Evolutionary conservation across 2,329 filamentous ascomycete species (phyloP), one percentile per base, ranked within the genome.

Genomic region (Penicillium digitatum): DNA sequence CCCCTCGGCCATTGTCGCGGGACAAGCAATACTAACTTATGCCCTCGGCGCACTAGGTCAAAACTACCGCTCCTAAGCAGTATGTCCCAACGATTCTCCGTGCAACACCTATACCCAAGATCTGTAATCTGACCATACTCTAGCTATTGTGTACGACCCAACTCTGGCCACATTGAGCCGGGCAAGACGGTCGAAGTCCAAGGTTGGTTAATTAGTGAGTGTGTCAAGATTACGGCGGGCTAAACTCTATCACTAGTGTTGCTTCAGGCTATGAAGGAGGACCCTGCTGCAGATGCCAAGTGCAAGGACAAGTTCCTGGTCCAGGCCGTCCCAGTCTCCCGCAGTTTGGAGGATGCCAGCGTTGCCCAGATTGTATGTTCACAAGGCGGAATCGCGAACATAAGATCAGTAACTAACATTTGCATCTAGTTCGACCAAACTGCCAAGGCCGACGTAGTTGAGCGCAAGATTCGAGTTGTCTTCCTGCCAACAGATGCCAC

Each of bases 51-150:
- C 55, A 39, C 32, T 66, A 96, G 91, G 94, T 99, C 76, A 99
- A 99, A 86, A 99, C 94, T 46, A 99, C 94, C 60, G 94, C 94
- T 47, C 94, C 94, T 32, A 97, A 97, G 79, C 94, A 97, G 93
- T 99, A 89, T 71, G 88, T 76, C 51, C 54, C 49, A 53, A 61
- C 67, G 57, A 64, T 62, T 52, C 55, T 58, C 39, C 32, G 54
- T 60, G 52, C 56, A 38, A 52, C 48, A 10, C 31, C 27, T 14
- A 46, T 32, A 29, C 46, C 37, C 46, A 32, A 39, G 27, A 20
- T 45, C 27, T 43, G 32, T 57, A 61, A 54, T 61, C 64, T 65
- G 59, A 68, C 69, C 12, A 29, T 48, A 29, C 11, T 46, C 62
- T 68, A 96, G 93, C 81, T 99, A 99, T 79, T 97, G 94, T 74